phyloP scores from a whole-genome alignment of 2,329 filamentous ascomycete species.

The Pseudopithomyces maydicus region DNA sequence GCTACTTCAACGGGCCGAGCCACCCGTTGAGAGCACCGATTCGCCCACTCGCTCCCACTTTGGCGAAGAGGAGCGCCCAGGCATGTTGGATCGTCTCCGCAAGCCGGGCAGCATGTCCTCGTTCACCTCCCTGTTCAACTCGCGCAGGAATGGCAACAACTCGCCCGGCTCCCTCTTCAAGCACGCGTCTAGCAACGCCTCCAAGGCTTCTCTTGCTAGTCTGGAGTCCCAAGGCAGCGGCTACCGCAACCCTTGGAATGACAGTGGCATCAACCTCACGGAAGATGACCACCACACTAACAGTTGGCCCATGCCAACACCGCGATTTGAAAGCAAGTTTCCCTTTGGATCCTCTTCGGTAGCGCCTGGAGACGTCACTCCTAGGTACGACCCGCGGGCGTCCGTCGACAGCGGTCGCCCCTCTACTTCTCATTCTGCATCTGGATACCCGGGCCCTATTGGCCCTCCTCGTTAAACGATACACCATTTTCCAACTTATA shows the following conservation, averaged over 20 bases:
- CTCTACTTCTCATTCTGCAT: constrained; percentile 95
- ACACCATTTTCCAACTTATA: constrained; percentile 40
- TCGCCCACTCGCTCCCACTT: constrained; percentile 88
- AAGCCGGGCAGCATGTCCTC: constrained; percentile 95
- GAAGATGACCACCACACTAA: constrained; percentile 72
- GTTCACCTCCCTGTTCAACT: constrained; percentile 92
- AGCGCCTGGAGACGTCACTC: constrained; percentile 77
- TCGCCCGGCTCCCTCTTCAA: constrained; percentile 84
- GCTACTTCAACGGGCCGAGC: constrained; percentile 88
- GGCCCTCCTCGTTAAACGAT: constrained; percentile 81
- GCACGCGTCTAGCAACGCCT: constrained; percentile 80
- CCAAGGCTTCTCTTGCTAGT: constrained; percentile 93
- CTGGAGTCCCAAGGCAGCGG: constrained; percentile 95
- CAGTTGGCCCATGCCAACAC: constrained; percentile 46
- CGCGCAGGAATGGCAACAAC: constrained; percentile 91
- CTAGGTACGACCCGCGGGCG: constrained; percentile 80
- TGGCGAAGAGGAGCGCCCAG: constrained; percentile 79
- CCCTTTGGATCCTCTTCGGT: constrained; percentile 60
- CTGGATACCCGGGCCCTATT: constrained; percentile 93
- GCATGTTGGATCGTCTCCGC: constrained; percentile 85
- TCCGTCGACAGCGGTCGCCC: constrained; percentile 91
- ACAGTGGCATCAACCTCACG: constrained; percentile 90
- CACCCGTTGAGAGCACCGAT: constrained; percentile 75
- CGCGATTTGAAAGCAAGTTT: constrained; percentile 63
- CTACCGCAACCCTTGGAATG: constrained; percentile 97